phyloP scores from a whole-genome alignment of 1,284 basidiomycete genomes.

The Boletus subluridellus region DNA sequence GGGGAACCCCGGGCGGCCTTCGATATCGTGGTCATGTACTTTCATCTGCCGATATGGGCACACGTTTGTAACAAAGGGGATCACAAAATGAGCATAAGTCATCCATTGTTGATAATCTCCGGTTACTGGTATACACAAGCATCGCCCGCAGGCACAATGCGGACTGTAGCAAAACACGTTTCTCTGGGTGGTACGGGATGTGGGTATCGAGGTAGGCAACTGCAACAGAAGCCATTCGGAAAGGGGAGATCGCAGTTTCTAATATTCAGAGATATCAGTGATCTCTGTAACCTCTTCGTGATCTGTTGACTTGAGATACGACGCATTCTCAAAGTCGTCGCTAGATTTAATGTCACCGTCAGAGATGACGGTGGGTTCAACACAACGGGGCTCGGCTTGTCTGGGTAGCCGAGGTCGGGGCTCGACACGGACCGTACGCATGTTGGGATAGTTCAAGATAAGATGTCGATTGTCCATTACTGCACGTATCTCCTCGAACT shows the following conservation, averaged over 20 bases:
- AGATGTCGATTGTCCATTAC: slow-evolving; percentile 57
- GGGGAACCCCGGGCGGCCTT: background rate
- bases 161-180: slow-evolving; percentile 16
- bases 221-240: slow-evolving; percentile 6
- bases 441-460: slow-evolving; percentile 63
- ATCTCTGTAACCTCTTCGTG: slow-evolving; percentile 29
- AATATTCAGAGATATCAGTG: slow-evolving; percentile 34
- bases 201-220: slow-evolving; percentile 6
- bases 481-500: slow-evolving; percentile 68
- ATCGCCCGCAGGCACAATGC: slow-evolving; percentile 11
- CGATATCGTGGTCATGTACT: background rate
- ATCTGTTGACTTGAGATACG: slow-evolving; percentile 28
- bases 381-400: slow-evolving; percentile 30
- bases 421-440: slow-evolving; percentile 52
- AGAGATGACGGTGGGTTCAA: slow-evolving; percentile 34
- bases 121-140: slow-evolving; percentile 24
- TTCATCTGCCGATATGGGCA: background rate
- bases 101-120: slow-evolving; percentile 12
- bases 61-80: background rate
- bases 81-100: slow-evolving; percentile 2
- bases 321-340: slow-evolving; percentile 28
- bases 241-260: slow-evolving; percentile 13
- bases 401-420: slow-evolving; percentile 25
- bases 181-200: slow-evolving; percentile 1
- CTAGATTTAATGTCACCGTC: slow-evolving; percentile 32